Evolutionary conservation across 108 stramenopile genomes (phyloP).

Genomic region (Pseudonitzschia pungens): DNA sequence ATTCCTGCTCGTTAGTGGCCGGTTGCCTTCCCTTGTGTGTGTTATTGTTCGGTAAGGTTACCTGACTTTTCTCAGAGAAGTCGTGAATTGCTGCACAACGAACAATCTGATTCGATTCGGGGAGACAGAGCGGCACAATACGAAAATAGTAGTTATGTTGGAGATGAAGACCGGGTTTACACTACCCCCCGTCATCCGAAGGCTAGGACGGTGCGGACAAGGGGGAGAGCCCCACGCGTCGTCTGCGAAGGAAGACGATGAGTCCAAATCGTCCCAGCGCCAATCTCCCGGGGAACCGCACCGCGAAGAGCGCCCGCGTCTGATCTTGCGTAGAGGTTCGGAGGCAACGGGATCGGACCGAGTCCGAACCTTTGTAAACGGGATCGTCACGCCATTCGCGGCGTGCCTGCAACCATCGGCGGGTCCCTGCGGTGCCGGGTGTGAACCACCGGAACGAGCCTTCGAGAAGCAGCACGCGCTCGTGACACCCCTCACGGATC

Average conservation of each 20-base stretch:
- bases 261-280: neutral
- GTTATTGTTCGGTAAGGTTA: too few relatives aligned
- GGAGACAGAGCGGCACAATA: neutral
- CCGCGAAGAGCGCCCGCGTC: neutral
- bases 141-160: neutral
- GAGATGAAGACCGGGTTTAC: constrained; percentile 6
- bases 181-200: constrained; percentile 11
- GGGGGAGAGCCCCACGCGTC: neutral
- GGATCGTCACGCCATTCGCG: constrained; percentile 40
- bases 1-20: too few relatives aligned
- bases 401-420: constrained; percentile 36
- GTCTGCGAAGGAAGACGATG: too few relatives aligned
- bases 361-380: constrained; percentile 26
- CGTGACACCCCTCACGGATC: constrained; percentile 8
- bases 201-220: neutral
- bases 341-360: neutral
- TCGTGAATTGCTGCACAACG: neutral
- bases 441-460: neutral
- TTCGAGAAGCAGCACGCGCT: constrained; percentile 20
- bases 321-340: neutral
- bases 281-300: neutral
- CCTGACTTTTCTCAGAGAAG: neutral
- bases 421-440: constrained; percentile 18
- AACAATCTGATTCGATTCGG: neutral
- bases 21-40: too few relatives aligned